Conservation (phyloP, 768 basidiomycete genomes). For the Termitomyces sp. region DNA sequence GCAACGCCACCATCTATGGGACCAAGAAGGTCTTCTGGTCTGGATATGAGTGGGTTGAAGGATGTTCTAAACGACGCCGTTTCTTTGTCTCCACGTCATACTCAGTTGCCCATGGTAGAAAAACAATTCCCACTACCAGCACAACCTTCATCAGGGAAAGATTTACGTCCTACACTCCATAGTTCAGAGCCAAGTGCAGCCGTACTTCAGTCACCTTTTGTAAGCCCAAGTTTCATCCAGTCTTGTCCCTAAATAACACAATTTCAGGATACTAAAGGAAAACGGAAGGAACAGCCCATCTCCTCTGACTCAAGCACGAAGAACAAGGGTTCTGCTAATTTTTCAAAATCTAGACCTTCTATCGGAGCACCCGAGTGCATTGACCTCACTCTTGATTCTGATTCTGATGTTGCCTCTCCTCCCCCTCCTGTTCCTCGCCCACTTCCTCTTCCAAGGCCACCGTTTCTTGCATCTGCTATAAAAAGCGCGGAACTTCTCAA, state of each 20-base stretch:
- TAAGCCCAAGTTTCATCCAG: neutral
- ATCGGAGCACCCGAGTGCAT: neutral
- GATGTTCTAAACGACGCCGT: slow-evolving; percentile 1
- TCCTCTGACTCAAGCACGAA: neutral
- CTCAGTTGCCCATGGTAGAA: neutral
- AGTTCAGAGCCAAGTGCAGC: neutral
- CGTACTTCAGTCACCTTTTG: neutral
- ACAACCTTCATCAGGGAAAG: neutral
- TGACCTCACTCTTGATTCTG: slow-evolving; percentile 11
- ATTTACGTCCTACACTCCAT: neutral
- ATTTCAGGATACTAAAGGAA: neutral
- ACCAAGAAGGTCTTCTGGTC: neutral
- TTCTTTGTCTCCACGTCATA: neutral
- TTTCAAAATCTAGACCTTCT: neutral
- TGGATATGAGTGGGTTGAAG: slow-evolving; percentile 11
- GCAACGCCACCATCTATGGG: neutral
- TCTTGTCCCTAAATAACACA: neutral
- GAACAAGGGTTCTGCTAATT: neutral
- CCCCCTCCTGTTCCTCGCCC: neutral
- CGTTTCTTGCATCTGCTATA: neutral
- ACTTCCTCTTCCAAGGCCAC: neutral
- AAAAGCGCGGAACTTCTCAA: neutral
- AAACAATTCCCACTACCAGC: neutral
- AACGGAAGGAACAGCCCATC: neutral
- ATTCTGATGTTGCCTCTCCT: neutral